Base-by-base conservation (phyloP, 345 rosid genomes). In the Laguncularia racemosa region DNA sequence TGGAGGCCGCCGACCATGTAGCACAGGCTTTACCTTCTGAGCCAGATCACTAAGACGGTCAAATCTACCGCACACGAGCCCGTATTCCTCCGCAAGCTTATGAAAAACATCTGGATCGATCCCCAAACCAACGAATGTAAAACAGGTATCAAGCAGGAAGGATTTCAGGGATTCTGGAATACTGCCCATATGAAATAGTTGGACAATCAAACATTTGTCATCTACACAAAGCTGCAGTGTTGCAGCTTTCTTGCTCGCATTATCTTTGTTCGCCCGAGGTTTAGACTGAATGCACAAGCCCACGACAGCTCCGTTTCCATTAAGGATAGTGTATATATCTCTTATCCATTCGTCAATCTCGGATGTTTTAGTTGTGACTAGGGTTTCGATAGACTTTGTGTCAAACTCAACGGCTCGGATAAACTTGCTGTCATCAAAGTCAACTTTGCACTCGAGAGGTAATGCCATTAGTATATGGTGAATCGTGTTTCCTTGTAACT, bases 241-340 rank as follows among this genome's bases (percentile, higher is more conserved):
- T 10, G 79, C 72, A 21, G 64, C 21, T 50, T 20, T 68, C 66
- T 63, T 67, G 68, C 40, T 56, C 66, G 52, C 0, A 23, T 23
- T 16, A 0, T 0, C 1, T 6, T n/a, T n/a, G 7, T 12, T 20
- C 14, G 12, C 2, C 17, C 72, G 16, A 0, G 84, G 84, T 56
- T 60, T 61, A 72, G 77, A 79, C 53, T 79, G 76, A n/a, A 60
- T 47, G 46, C 68, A 81, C 61, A 79, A 61, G 1, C 84, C 73
- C 0, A 68, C 78, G 1, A 73, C 47, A 6, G 69, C 48, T 17
- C 56, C 54, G 15, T 52, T 48, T 6, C 55, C 53, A 1, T 2
- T 2, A 51, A 28, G 13, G 5, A n/a, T 44, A 46, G 69, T 52
- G 0, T 5, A 23, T 5, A 72, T 58, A 51, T 53, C 47, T 6